A percentile compares a stretch with the other conserved stretches of the same genome.
phyloP scores from a whole-genome alignment of 73 alveolate genomes.

The Paramecium bursaria region DNA sequence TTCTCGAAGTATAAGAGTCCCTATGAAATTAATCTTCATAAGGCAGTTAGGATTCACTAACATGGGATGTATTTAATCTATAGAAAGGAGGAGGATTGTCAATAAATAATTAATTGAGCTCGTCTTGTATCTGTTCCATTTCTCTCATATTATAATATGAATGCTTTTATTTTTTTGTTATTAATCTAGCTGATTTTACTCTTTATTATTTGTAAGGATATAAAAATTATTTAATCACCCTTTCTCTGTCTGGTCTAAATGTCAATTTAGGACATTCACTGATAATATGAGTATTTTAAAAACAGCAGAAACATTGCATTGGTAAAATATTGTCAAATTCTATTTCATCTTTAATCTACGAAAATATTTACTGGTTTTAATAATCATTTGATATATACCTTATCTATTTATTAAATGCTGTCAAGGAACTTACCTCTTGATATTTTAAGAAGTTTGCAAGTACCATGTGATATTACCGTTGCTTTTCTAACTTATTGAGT shows the following conservation, averaged over 20 bases:
- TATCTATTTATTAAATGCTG: too few relatives aligned
- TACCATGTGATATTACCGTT: conserved; percentile 30
- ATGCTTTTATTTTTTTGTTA: conserved; percentile 1
- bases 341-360: conserved; percentile 6
- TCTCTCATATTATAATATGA: background rate
- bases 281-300: background rate
- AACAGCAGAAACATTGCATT: conserved; percentile 42
- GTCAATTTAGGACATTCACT: conserved; percentile 42
- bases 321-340: background rate
- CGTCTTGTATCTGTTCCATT: background rate
- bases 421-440: too few relatives aligned
- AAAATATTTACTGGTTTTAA: conserved; percentile 6
- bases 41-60: conserved; percentile 27
- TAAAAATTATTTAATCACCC: background rate
- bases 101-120: background rate
- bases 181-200: background rate
- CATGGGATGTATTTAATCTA: conserved; percentile 19
- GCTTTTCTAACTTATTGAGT: conserved; percentile 44
- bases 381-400: too few relatives aligned
- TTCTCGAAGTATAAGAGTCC: conserved; percentile 1
- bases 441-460: background rate
- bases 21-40: conserved; percentile 12
- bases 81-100: background rate
- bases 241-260: conserved; percentile 19
- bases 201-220: conserved; percentile 6